Percentiles rank a stretch among this genome's conserved stretches.
Evolutionary conservation across 768 basidiomycete species (phyloP).

Genomic region (Panellus pusillus): DNA sequence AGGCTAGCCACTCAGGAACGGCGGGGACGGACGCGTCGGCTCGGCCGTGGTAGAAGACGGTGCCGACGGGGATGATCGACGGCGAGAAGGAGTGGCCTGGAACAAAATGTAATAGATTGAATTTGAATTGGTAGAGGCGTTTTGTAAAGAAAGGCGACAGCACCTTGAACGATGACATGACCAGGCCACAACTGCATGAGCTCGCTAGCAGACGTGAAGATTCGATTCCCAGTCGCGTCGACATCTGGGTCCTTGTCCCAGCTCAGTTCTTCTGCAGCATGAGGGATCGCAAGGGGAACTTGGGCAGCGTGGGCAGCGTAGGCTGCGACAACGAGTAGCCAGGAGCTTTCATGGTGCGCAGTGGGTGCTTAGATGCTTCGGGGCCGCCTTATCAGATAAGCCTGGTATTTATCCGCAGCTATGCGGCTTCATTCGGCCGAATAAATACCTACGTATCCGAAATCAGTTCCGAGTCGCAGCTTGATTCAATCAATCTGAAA

Average conservation of each 20-base stretch:
- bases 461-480: too few species aligned
- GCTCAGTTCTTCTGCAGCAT: not conserved
- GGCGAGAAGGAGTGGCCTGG: slow-evolving; percentile 6
- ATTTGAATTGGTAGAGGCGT: not conserved
- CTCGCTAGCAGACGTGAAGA: slow-evolving; percentile 13
- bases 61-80: slow-evolving; percentile 5
- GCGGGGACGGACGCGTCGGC: not conserved
- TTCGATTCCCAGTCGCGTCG: slow-evolving; percentile 10
- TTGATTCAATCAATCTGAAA: too few species aligned
- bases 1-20: slow-evolving; percentile 9
- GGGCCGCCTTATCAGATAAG: too few species aligned
- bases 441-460: too few species aligned
- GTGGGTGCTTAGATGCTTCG: too few species aligned
- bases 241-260: slow-evolving; percentile 12
- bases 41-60: slow-evolving; percentile 13
- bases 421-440: too few species aligned
- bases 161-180: slow-evolving; percentile 6
- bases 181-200: slow-evolving; percentile 13
- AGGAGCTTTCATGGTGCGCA: too few species aligned
- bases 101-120: not conserved
- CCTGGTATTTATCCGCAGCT: too few species aligned
- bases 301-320: too few species aligned
- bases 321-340: too few species aligned
- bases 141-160: not conserved
- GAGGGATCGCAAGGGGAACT: not conserved